Evolutionary conservation across 1,284 basidiomycete species (phyloP).

Genomic region (Veloboletus limbatus): DNA sequence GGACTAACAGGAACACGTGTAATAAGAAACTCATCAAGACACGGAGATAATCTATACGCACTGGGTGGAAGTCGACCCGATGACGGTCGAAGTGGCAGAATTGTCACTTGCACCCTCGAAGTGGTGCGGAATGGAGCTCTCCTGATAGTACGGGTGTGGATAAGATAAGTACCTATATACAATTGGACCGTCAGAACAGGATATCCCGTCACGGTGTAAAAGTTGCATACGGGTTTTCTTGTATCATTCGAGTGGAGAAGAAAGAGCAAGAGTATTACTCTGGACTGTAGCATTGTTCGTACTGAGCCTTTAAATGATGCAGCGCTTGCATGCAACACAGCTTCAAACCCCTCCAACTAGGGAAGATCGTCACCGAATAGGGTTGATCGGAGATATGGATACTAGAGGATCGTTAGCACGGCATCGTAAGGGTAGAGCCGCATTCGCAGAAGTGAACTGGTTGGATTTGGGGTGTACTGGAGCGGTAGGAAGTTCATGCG

Average conservation of each 20-base stretch:
- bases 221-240: constrained; percentile 7
- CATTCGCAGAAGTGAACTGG: not conserved
- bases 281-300: not conserved
- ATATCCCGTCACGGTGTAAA: not conserved
- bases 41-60: constrained; percentile 6
- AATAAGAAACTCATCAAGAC: constrained; percentile 10
- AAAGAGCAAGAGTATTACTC: not conserved
- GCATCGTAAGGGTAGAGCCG: not conserved
- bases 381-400: not conserved
- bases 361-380: constrained; percentile 1
- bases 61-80: not conserved
- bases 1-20: not conserved
- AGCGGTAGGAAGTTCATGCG: not conserved
- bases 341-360: constrained; percentile 1
- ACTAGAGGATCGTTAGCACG: not conserved
- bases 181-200: constrained; percentile 5
- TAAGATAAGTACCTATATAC: constrained; percentile 2
- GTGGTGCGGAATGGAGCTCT: not conserved
- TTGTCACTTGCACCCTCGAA: not conserved
- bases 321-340: constrained; percentile 15
- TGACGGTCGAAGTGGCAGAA: not conserved
- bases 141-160: not conserved
- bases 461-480: too few relatives aligned
- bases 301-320: constrained; percentile 10
- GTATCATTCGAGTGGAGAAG: constrained; percentile 10